Evolutionary conservation across 2,329 filamentous ascomycete species (phyloP), one percentile per base, ranked within the genome.

Genomic region (Metarhizium sp.): DNA sequence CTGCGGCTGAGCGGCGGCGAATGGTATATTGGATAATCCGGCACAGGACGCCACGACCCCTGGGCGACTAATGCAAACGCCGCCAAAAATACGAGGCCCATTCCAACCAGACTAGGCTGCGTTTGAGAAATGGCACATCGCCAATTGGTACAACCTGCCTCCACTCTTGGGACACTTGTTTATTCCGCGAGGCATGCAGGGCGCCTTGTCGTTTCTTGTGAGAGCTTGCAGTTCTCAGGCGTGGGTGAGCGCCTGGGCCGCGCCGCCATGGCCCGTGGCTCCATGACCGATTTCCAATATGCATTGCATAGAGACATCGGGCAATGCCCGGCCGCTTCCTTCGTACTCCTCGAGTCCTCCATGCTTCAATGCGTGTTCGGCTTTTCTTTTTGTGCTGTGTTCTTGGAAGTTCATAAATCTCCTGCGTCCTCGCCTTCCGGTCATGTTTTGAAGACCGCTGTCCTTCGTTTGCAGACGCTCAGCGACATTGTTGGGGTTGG

Each of bases 51-150:
- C 25, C 45, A 16, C 45, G 10, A 51, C 52, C 52, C 55, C 30
- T 54, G 55, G 18, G 20, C 4, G 36, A 50, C 34, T 50, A n/a
- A 56, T 56, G 51, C 54, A 53, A 13, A 30, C 20, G 49, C 42
- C 25, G 55, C 52, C 53, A 57, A 55, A 55, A 59, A 59, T 59
- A 60, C 58, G 58, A 60, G 57, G 54, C 45, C 50, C 51, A 30
- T 36, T 25, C 34, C 13, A n/a, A 11, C 32, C 32, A 50, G 47
- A 38, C n/a, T 45, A 34, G 49, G 30, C 42, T 20, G n/a, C 32
- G 52, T 13, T 36, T 40, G 30, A 54, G 40, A 34, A 40, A 45
- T 36, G 48, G 47, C 47, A 29, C 25, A 25, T 16, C 25, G 50
- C 20, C 50, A 52, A 52, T 52, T 52, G 42, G 38, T 14, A 29